Evolutionary conservation across 345 rosid genomes (phyloP), one percentile per base, ranked within the genome.

Genomic region (rapeseed (Brassica napus)): DNA sequence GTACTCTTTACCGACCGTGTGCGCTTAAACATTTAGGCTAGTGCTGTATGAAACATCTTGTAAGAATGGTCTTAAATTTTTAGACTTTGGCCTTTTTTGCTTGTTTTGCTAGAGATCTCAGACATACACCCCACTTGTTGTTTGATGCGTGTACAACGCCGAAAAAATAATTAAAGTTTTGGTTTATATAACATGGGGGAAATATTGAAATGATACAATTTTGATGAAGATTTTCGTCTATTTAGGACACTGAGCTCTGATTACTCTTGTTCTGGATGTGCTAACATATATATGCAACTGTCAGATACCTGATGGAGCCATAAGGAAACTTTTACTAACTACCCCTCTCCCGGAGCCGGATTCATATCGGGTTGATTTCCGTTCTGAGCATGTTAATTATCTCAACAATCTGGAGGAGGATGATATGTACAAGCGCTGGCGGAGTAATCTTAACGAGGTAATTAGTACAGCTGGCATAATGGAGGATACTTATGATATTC

Each of bases 331-430:
- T 69, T 82, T 95, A 61, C 86, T 90, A 68, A 83, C 89, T 69
- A 74, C 84, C 71, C 82, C 92, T 65, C 90, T 89, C 79, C 84
- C 93, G 8, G 99, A 91, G 83, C 89, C 97, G 47, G 88, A 79
- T 82, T 82, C 82, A 77, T 83, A 89, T 78, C 89, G 98, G 71
- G 85, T 95, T 75, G 98, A 95, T 83, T 95, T 93, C 72, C 97
- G 98, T 77, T 95, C 97, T 10, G 73, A 74, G 75, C 90, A 91
- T 87, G 98, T 95, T 78, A 89, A 90, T 78, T 95, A 88, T 88
- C 91, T 95, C 71, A 95, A 95, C 86, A 91, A 95, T 86, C 83
- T 95, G 85, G 98, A 95, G 88, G 98, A 93, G 85, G 99, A 95
- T 89, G 87, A 90, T 64, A 93, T 90, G 97, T 95, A 95, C 83